A percentile compares a stretch with the other conserved stretches of the same genome.
phyloP scores from a whole-genome alignment of 495 filamentous ascomycete species.

The Pyrenula massariospora region DNA sequence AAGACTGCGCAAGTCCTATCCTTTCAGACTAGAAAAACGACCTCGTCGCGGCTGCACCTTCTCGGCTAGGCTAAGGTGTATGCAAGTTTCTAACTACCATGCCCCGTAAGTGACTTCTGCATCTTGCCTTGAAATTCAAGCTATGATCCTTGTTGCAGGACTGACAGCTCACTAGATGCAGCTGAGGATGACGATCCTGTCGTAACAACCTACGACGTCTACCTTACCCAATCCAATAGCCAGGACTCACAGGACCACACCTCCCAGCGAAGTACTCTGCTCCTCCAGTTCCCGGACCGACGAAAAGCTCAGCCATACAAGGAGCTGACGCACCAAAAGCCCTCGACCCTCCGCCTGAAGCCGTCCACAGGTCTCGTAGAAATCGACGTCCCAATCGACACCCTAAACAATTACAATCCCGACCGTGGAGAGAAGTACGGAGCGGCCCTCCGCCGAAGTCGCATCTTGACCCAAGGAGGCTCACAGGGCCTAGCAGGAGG shows the following conservation, averaged over 20 bases:
- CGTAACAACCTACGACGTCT: slow-evolving; percentile 48
- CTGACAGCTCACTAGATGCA: neutral
- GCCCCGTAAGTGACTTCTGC: neutral
- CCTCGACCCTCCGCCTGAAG: slow-evolving; percentile 54
- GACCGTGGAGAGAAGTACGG: slow-evolving; percentile 55
- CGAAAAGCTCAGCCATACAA: slow-evolving; percentile 43
- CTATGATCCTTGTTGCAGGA: neutral
- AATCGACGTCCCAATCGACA: slow-evolving; percentile 58
- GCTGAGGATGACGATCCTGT: slow-evolving; percentile 41
- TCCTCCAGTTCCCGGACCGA: slow-evolving; percentile 60
- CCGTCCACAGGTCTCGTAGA: slow-evolving; percentile 58
- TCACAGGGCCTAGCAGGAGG: slow-evolving; percentile 48
- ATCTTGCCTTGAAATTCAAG: neutral
- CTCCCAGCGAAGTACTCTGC: slow-evolving; percentile 36
- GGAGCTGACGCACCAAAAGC: slow-evolving; percentile 36
- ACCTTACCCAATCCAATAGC: slow-evolving; percentile 32
- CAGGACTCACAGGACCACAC: slow-evolving; percentile 23
- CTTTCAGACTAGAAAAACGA: no score
- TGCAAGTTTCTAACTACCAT: no score
- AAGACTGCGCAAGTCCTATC: no score
- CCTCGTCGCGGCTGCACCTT: no score
- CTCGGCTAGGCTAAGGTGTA: no score
- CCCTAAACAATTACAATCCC: slow-evolving; percentile 49
- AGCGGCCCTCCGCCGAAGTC: slow-evolving; percentile 48
- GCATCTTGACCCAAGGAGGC: slow-evolving; percentile 40